Conservation (phyloP, 495 filamentous ascomycete species). For the Jackrogersella minutella region DNA sequence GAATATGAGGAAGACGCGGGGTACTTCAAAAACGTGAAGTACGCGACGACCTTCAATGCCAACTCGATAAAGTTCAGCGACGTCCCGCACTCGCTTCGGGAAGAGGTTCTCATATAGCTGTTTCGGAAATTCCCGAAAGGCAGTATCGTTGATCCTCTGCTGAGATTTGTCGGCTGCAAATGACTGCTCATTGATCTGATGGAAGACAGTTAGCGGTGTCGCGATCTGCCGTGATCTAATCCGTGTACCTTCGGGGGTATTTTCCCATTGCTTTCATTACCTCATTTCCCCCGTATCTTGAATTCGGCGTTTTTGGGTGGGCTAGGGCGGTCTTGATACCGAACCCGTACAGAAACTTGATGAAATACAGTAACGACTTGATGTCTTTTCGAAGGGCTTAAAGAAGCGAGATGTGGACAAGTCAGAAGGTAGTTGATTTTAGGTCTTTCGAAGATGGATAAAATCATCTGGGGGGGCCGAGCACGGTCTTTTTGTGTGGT, state of each 20-base stretch:
- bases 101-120: conserved; percentile 15
- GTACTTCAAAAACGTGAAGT: conserved; percentile 35
- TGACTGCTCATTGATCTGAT: conserved; percentile 1
- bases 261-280: conserved; percentile 3
- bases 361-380: conserved; percentile 48
- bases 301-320: conserved; percentile 39
- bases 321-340: conserved; percentile 20
- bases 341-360: conserved; percentile 34
- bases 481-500: conserved; percentile 24
- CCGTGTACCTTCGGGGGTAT: conserved; percentile 20
- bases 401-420: conserved; percentile 23
- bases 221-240: conserved; percentile 10
- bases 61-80: conserved; percentile 23
- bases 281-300: conserved; percentile 8
- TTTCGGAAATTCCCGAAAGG: background rate
- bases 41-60: conserved; percentile 19
- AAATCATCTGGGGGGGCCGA: background rate
- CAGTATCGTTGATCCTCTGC: background rate
- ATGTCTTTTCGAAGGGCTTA: conserved; percentile 27
- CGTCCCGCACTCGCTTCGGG: conserved; percentile 21
- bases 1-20: conserved; percentile 30
- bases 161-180: background rate
- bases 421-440: background rate
- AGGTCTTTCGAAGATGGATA: background rate
- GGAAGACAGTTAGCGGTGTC: background rate